Conservation (phyloP, 345 rosid species). For the Eucalyptus sp. region DNA sequence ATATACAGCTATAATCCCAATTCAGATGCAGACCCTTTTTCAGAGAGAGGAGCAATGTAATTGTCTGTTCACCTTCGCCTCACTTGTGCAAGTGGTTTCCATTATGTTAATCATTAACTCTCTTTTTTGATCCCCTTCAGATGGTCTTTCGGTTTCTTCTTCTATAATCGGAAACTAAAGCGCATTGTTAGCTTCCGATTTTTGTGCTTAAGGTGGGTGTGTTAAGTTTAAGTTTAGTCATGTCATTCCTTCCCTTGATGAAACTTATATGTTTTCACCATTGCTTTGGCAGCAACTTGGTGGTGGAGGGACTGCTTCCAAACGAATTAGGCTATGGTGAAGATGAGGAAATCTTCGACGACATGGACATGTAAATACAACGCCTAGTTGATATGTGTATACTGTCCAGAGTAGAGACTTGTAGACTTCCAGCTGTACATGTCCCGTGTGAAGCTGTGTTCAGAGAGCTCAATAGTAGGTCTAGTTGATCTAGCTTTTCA, state of each 20-base stretch:
- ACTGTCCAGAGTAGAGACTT: conserved; percentile 1
- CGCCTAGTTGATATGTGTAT: neutral
- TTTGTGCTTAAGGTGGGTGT: conserved; percentile 67
- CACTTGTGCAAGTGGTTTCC: neutral
- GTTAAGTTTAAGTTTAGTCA: neutral
- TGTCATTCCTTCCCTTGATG: neutral
- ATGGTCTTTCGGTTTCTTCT: conserved; percentile 93
- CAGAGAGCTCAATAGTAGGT: neutral
- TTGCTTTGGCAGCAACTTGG: conserved; percentile 55
- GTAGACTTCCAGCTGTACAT: neutral
- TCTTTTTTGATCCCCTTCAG: conserved; percentile 15
- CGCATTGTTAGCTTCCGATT: conserved; percentile 77
- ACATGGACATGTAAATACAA: conserved; percentile 70
- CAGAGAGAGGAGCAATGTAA: conserved; percentile 82
- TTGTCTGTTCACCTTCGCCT: neutral
- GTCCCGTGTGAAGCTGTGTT: neutral
- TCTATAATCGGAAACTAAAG: conserved; percentile 87
- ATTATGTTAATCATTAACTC: neutral
- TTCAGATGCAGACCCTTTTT: conserved; percentile 74
- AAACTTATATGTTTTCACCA: neutral
- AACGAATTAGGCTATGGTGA: conserved; percentile 32
- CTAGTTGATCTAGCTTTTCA: neutral
- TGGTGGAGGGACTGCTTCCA: conserved; percentile 38
- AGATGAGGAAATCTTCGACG: conserved; percentile 62
- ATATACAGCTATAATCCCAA: conserved; percentile 79